These are phyloP conservation scores for Gardenia jasminoides DNA, from an alignment of 257 asterid species.

Conservation along the genomic window DNA sequence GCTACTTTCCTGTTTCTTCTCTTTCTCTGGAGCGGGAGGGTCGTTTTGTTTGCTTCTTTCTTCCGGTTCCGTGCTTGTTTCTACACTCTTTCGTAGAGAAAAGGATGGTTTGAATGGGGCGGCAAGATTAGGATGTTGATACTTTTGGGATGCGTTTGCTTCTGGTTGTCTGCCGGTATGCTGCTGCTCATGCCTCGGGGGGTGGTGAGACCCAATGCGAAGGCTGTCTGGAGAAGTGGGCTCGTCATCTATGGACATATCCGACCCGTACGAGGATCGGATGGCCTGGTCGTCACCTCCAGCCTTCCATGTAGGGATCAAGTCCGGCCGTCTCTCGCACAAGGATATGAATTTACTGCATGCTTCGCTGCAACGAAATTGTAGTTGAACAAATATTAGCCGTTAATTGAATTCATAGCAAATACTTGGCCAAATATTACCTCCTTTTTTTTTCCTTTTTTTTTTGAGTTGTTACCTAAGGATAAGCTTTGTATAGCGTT, in stretches of 20 bases:
- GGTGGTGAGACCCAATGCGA: slow-evolving; percentile 22
- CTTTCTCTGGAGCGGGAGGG: slow-evolving; percentile 14
- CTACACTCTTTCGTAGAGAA: slow-evolving; percentile 19
- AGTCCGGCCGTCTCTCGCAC: slow-evolving; percentile 57
- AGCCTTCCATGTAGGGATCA: slow-evolving; percentile 50
- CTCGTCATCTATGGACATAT: slow-evolving; percentile 51
- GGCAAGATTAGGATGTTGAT: not conserved
- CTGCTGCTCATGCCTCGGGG: slow-evolving; percentile 10
- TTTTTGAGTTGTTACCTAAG: not conserved
- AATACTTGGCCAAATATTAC: not conserved
- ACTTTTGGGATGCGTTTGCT: not conserved
- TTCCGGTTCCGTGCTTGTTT: slow-evolving; percentile 29
- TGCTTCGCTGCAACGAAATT: slow-evolving; percentile 61
- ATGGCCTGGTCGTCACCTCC: slow-evolving; percentile 47
- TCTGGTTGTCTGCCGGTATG: slow-evolving; percentile 4
- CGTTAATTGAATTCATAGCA: not conserved
- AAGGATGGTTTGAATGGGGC: slow-evolving; percentile 4
- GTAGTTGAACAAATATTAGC: not conserved
- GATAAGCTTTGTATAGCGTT: no score
- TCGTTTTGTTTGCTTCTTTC: slow-evolving; percentile 19
- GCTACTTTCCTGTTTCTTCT: slow-evolving; percentile 12
- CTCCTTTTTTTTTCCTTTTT: not conserved
- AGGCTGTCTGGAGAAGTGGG: slow-evolving; percentile 31
- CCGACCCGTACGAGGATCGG: slow-evolving; percentile 57
- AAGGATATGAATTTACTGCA: slow-evolving; percentile 64